Conservation (phyloP, 2,329 filamentous ascomycete species). For the Coniochaeta ligniaria region DNA sequence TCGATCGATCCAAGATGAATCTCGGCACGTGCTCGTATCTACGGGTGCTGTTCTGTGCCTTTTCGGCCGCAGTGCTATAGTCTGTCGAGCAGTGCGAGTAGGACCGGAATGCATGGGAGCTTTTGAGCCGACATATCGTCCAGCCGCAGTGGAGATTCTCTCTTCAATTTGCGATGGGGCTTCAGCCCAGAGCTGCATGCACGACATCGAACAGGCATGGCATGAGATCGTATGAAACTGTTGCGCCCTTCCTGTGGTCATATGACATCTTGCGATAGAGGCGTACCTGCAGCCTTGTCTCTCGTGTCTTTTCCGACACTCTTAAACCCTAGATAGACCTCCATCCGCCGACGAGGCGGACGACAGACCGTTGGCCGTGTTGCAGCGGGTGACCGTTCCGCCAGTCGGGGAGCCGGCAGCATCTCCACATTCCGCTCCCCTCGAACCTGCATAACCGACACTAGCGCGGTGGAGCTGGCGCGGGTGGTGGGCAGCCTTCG, state of each 20-base stretch:
- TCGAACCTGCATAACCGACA: neutral
- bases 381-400: neutral
- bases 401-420: conserved; percentile 1
- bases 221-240: neutral
- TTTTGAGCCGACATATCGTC: neutral
- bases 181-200: neutral
- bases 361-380: neutral
- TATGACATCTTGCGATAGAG: too few species aligned
- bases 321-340: neutral
- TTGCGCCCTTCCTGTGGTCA: too few species aligned
- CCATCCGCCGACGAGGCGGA: neutral
- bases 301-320: too few species aligned
- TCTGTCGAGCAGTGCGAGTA: neutral
- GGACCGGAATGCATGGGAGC: neutral
- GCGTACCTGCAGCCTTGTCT: too few species aligned
- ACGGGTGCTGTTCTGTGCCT: neutral
- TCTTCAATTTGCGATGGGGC: neutral
- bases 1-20: neutral
- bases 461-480: neutral
- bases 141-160: neutral
- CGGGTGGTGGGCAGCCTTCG: neutral
- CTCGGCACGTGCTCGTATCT: neutral
- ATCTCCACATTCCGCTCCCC: neutral
- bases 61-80: neutral
- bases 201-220: neutral